Evolutionary conservation across 352 stramenopile genomes (phyloP).

Genomic region (Peronospora belbahrii): DNA sequence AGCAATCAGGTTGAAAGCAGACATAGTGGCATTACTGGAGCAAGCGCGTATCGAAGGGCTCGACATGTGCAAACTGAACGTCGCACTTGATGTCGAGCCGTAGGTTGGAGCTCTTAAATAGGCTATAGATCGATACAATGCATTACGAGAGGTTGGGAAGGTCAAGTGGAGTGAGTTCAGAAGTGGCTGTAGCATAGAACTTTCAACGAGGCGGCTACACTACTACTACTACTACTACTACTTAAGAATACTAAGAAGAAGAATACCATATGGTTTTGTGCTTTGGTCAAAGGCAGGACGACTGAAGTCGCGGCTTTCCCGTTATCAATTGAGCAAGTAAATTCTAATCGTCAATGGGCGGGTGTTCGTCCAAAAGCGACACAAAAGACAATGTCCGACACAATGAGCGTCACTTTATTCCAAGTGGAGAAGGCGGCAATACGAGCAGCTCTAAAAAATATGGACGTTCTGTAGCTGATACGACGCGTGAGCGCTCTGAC

Average conservation of each 20-base stretch:
- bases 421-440: background rate
- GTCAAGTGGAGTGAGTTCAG: too few relatives aligned
- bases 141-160: too few relatives aligned
- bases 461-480: background rate
- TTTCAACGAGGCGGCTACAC: background rate
- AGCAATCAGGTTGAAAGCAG: slow-evolving; percentile 43
- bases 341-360: slow-evolving; percentile 27
- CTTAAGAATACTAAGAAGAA: too few relatives aligned
- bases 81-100: slow-evolving; percentile 13
- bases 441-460: slow-evolving; percentile 5
- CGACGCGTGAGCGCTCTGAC: background rate
- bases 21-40: slow-evolving; percentile 66
- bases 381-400: slow-evolving; percentile 21
- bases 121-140: background rate
- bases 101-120: slow-evolving; percentile 3
- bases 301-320: slow-evolving; percentile 16
- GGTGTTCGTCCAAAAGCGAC: slow-evolving; percentile 37
- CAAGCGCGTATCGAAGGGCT: slow-evolving; percentile 56
- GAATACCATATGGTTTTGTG: slow-evolving; percentile 4
- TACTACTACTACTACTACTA: slow-evolving; percentile 1
- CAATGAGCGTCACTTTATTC: slow-evolving; percentile 1
- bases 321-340: background rate
- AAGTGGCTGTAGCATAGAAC: background rate
- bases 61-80: slow-evolving; percentile 51
- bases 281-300: slow-evolving; percentile 11